phyloP scores from a whole-genome alignment of 352 stramenopile genomes.

The Plasmopara muralis region DNA sequence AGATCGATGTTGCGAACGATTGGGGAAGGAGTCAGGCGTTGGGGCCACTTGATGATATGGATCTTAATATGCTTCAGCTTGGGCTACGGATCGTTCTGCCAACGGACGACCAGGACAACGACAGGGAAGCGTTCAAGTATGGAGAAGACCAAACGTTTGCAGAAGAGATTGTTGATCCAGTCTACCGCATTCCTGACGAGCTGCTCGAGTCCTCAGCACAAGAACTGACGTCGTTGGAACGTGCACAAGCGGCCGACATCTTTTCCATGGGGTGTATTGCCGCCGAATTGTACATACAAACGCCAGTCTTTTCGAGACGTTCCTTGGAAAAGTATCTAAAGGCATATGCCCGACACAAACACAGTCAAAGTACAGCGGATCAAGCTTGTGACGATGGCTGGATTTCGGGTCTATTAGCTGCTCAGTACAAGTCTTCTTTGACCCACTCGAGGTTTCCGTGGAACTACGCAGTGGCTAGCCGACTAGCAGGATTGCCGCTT shows the following conservation, averaged over 20 bases:
- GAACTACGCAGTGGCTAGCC: constrained; percentile 22
- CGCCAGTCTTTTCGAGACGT: constrained; percentile 49
- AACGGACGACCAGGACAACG: constrained; percentile 2
- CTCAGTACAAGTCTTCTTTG: constrained; percentile 3
- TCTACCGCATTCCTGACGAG: constrained; percentile 29
- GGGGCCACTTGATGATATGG: constrained; percentile 46
- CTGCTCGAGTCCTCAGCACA: constrained; percentile 1
- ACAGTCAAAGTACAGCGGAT: not conserved
- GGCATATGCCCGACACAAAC: constrained; percentile 10
- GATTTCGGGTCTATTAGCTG: constrained; percentile 22
- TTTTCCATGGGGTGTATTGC: constrained; percentile 67
- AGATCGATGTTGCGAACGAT: constrained; percentile 27
- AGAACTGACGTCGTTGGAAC: constrained; percentile 27
- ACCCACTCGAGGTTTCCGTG: constrained; percentile 15
- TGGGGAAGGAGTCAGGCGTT: constrained; percentile 1
- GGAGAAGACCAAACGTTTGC: constrained; percentile 13
- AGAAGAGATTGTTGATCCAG: constrained; percentile 41
- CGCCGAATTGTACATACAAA: constrained; percentile 54
- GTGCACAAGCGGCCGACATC: constrained; percentile 33
- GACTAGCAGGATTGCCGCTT: constrained; percentile 29
- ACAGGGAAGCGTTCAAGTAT: constrained; percentile 4
- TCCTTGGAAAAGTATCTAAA: constrained; percentile 38
- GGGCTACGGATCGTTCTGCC: constrained; percentile 41
- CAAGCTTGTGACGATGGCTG: constrained; percentile 12
- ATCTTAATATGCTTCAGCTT: constrained; percentile 50